These are phyloP conservation scores for Leccinum pachyderme DNA, from an alignment of 1,284 basidiomycete species.

Conservation along the genomic window DNA sequence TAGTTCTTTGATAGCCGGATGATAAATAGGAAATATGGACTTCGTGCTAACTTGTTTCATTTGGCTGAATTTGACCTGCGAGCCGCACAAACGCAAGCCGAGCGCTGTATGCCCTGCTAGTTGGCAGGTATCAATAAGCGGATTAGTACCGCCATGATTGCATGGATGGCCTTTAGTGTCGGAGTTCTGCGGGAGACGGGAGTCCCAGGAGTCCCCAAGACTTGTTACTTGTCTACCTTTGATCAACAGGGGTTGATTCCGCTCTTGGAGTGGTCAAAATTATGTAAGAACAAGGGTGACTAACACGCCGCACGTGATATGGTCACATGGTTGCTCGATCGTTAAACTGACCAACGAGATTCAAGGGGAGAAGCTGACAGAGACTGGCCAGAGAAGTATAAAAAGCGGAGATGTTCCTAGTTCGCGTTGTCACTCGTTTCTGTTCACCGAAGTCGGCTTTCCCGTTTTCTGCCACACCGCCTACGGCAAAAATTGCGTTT, in stretches of 20 bases:
- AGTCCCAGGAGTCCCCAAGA: no score
- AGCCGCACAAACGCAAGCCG: not conserved
- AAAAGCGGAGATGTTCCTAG: slow-evolving; percentile 19
- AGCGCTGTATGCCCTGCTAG: not conserved
- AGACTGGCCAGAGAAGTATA: slow-evolving; percentile 23
- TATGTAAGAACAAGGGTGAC: not conserved
- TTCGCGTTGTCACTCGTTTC: not conserved
- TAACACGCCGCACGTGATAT: slow-evolving; percentile 10
- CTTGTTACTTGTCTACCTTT: no score
- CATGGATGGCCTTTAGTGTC: no score
- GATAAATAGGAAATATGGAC: not conserved
- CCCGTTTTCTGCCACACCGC: slow-evolving; percentile 6
- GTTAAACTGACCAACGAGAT: not conserved
- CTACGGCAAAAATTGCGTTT: slow-evolving; percentile 13
- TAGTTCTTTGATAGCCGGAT: not conserved
- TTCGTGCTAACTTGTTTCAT: not conserved
- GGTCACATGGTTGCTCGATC: slow-evolving; percentile 14
- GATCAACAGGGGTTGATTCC: no score
- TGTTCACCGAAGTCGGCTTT: slow-evolving; percentile 8
- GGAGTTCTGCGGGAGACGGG: no score
- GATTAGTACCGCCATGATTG: no score
- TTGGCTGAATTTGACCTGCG: not conserved
- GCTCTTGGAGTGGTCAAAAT: no score
- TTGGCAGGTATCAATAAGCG: no score
- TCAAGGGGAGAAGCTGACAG: not conserved